Conservation (phyloP, 805 yeast genomes). For the Saccharomycopsis sp. region DNA sequence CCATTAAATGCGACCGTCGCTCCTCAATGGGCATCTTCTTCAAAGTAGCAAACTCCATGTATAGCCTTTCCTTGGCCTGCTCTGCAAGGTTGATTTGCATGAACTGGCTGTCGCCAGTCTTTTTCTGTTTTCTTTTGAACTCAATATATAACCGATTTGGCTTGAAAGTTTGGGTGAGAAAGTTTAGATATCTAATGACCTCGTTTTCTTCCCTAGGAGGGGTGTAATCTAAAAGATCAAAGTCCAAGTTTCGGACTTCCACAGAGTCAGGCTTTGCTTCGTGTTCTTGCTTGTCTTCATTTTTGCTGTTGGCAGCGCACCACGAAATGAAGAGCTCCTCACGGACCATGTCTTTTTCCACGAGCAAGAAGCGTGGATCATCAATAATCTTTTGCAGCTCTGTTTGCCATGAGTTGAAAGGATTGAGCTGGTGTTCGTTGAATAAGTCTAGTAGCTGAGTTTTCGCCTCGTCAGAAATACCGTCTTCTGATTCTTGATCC, state of each 20-base stretch:
- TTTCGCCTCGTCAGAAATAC: slow-evolving; percentile 16
- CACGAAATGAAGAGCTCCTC: slow-evolving; percentile 38
- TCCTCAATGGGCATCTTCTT: slow-evolving; percentile 13
- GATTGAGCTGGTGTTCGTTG: slow-evolving; percentile 29
- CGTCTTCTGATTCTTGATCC: slow-evolving; percentile 18
- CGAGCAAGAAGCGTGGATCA: slow-evolving; percentile 34
- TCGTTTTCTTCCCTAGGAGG: not conserved
- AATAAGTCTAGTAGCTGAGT: slow-evolving; percentile 31
- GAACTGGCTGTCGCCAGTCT: not conserved
- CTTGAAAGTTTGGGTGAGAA: slow-evolving; percentile 8
- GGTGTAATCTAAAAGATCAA: not conserved
- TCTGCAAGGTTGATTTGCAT: slow-evolving; percentile 7
- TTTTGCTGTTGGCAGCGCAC: slow-evolving; percentile 27
- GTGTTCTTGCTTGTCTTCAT: not conserved
- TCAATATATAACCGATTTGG: slow-evolving; percentile 16
- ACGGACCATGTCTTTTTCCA: slow-evolving; percentile 31
- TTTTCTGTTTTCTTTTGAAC: slow-evolving; percentile 13
- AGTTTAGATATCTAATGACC: slow-evolving; percentile 8
- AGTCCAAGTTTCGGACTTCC: not conserved
- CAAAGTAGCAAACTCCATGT: slow-evolving; percentile 12
- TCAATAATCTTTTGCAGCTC: slow-evolving; percentile 33
- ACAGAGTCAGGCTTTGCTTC: not conserved
- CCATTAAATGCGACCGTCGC: not conserved
- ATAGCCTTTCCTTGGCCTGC: slow-evolving; percentile 14
- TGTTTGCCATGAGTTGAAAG: slow-evolving; percentile 39